Evolutionary conservation across 306 rosid genomes (phyloP), one percentile per base, ranked within the genome.

Genomic region (Lotus japonicus): DNA sequence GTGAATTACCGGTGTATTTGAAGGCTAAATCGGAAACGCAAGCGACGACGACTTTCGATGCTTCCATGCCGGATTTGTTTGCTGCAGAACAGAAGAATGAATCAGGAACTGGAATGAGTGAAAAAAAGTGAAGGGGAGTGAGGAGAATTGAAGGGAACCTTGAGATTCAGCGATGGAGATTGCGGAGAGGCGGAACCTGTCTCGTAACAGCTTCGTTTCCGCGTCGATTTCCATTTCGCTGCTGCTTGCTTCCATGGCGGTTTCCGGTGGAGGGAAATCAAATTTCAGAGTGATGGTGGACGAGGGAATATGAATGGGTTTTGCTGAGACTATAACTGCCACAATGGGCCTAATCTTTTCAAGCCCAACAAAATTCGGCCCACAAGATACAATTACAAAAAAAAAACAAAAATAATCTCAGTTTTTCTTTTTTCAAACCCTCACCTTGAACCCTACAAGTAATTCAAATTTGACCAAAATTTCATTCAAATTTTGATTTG

Each of bases 21-120:
- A 85, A 84, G 39, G 96, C 92, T 75, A 94, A 77, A 71, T 94
- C 95, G 21, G 96, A 70, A 16, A 94, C 28, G 86, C 96, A 94
- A 74, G 88, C 57, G 61, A 88, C 86, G 6, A 90, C 96, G 3
- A 88, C 88, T 62, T 74, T 86, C 3, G 99, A 88, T 3, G 82
- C 79, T 73, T 81, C 90, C 90, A 88, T 81, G 53, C 75, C 84
- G 41, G 23, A 82, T 60, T 52, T 66, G 62, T 78, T 88, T 12
- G 74, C 85, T 81, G 79, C n/a, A 23, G 4, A 17, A 18, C 49
- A 11, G 18, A 15, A 5, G 18, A 44, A 26, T 26, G 14, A 57
- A 65, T 77, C 28, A 77, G 52, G 64, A 71, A 71, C 23, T 64
- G 1, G 12, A 71, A 71, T 38, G 9, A 50, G 39, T 38, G 13